Percentiles rank a stretch among this genome's conserved stretches.
Evolutionary conservation across 805 yeast genomes (phyloP).

Genomic region (Starmerella sp.): DNA sequence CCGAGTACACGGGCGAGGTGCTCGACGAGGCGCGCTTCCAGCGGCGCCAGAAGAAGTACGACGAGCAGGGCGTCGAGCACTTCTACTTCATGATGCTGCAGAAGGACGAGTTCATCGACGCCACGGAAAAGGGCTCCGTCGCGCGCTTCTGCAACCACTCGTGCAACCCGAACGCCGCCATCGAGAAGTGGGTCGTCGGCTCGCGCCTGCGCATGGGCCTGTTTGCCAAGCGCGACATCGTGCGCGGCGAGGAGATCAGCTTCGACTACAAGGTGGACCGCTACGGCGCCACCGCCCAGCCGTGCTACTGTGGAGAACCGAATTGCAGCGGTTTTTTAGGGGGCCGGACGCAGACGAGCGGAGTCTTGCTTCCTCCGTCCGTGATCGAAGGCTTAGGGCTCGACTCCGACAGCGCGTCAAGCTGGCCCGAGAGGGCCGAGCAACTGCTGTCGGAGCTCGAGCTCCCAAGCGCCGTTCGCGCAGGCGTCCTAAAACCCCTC

Average conservation of each 20-base stretch:
- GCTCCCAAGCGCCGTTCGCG: constrained; percentile 37
- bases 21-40: constrained; percentile 71
- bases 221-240: constrained; percentile 66
- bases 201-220: constrained; percentile 88
- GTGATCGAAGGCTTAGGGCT: constrained; percentile 81
- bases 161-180: constrained; percentile 87
- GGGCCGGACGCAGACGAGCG: constrained; percentile 93
- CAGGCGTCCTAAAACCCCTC: constrained; percentile 15
- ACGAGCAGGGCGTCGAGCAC: constrained; percentile 51
- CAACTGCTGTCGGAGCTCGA: constrained; percentile 6
- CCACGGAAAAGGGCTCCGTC: constrained; percentile 75
- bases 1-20: constrained; percentile 91
- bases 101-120: constrained; percentile 87
- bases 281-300: constrained; percentile 89
- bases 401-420: constrained; percentile 49
- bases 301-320: constrained; percentile 85
- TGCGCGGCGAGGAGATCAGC: constrained; percentile 78
- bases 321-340: constrained; percentile 91
- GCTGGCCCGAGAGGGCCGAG: constrained; percentile 24
- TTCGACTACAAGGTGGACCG: constrained; percentile 91
- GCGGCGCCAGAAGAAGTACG: constrained; percentile 58
- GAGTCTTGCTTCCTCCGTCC: constrained; percentile 73
- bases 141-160: constrained; percentile 93
- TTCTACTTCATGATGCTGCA: constrained; percentile 95
- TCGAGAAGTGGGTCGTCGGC: constrained; percentile 95